Base-by-base conservation (phyloP, 352 stramenopile genomes). In the Globisporangium megalacanthum region DNA sequence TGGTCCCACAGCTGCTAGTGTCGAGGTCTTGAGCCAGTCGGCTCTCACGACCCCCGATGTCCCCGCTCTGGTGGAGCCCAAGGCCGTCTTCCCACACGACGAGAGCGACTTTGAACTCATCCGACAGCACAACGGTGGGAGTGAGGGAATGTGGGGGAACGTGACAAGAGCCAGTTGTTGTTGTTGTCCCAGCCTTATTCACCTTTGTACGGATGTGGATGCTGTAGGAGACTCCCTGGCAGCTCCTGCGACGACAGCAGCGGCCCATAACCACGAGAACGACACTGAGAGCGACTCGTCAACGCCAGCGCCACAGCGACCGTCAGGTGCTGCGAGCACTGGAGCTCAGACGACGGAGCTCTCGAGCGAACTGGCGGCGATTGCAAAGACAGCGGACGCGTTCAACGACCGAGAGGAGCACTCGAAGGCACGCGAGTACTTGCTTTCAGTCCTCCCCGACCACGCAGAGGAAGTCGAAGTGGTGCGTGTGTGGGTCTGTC, bases 31-130 rank as follows among this genome's bases (percentile, higher is more conserved):
- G 31, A 75, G 54, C 20, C 64, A 65, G 6, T 63, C 65, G 14
- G 44, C 64, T 4, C 64, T 61, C 0, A 42, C 48, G 22, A 56
- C 36, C 10, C 31, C 66, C 33, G 65, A 74, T 3, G 61, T 83
- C 3, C 70, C 71, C 15, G 64, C 83, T 51, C 54, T 91, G 10
- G 70, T 91, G 10, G 70, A 84, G 4, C 69, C 84, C 7, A 90
- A 90, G 51, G 52, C 65, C 0, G 75, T 88, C 9, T 88, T 86
- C 41, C 72, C 74, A 1, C 60, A 78, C 51, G 65, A 85, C 56
- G 65, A 78, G 8, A 70, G 60, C 50, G 75, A 88, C 50, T 86
- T 86, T 54, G 72, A 84, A 33, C 60, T 85, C 29, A 85, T 86
- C 31, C 56, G 61, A 35, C 65, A 75, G 58, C 71, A 83, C 60